Conservation (phyloP, 176 grass and related monocot genomes). For the Guadua angustifolia region DNA sequence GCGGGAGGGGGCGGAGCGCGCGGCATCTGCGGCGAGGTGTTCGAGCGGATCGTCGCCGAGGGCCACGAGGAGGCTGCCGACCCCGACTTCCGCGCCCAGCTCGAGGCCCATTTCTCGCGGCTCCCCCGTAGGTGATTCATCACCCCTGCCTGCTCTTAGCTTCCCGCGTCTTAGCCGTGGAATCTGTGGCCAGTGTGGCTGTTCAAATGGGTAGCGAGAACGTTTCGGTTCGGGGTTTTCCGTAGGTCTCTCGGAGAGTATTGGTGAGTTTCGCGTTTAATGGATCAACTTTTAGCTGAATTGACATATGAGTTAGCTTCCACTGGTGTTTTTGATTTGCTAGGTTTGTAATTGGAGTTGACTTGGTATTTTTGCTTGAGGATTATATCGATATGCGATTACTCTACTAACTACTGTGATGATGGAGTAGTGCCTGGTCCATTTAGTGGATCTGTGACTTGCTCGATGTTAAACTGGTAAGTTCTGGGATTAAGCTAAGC, state of each 20-base stretch:
- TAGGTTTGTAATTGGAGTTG: conserved; percentile 31
- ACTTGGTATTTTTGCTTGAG: not conserved
- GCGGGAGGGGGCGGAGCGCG: conserved; percentile 13
- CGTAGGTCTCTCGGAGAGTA: not conserved
- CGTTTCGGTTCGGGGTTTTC: not conserved
- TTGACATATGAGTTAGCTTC: conserved; percentile 31
- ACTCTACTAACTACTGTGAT: not conserved
- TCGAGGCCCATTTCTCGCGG: conserved; percentile 77
- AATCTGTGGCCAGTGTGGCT: conserved; percentile 17
- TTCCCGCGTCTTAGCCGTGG: not conserved
- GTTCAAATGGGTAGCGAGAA: conserved; percentile 17
- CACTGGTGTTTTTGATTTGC: conserved; percentile 5
- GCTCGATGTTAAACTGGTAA: conserved; percentile 4
- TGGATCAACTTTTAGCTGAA: not conserved
- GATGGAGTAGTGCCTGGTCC: not conserved
- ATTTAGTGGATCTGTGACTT: not conserved
- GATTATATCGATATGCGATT: not conserved
- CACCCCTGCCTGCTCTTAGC: not conserved
- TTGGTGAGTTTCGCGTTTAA: not conserved
- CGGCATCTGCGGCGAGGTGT: conserved; percentile 62
- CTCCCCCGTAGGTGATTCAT: conserved; percentile 66
- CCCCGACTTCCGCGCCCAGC: conserved; percentile 62
- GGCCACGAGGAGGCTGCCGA: conserved; percentile 72
- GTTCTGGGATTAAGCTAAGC: conserved; percentile 23
- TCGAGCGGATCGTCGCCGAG: conserved; percentile 70